These are phyloP conservation scores for Mucor racemosus DNA, from an alignment of 371 early-diverging fungal species.

Conservation along the genomic window DNA sequence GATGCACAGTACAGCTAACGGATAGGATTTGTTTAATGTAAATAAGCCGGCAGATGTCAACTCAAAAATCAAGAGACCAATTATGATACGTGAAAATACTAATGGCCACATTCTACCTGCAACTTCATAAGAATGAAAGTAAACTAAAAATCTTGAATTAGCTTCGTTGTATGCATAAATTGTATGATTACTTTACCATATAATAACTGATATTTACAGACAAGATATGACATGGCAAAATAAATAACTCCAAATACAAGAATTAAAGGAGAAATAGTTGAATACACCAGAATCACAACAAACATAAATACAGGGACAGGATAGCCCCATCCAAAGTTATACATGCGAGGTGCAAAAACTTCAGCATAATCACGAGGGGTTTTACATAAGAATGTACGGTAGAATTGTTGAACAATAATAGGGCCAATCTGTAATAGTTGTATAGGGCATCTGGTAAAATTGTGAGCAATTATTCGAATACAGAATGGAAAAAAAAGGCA, in stretches of 20 bases:
- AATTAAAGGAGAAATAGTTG: slow-evolving; percentile 82
- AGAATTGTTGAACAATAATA: slow-evolving; percentile 57
- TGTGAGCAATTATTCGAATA: not conserved
- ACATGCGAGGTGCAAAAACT: slow-evolving; percentile 64
- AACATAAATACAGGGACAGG: slow-evolving; percentile 77
- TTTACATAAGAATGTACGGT: slow-evolving; percentile 56
- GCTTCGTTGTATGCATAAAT: too few species aligned
- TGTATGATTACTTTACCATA: slow-evolving; percentile 49
- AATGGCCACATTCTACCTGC: slow-evolving; percentile 79
- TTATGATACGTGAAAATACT: slow-evolving; percentile 72
- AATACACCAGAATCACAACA: slow-evolving; percentile 77
- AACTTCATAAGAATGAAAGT: slow-evolving; percentile 82
- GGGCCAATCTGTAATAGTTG: slow-evolving; percentile 68
- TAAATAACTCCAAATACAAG: slow-evolving; percentile 78
- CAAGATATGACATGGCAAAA: slow-evolving; percentile 72
- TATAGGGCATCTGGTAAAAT: slow-evolving; percentile 52
- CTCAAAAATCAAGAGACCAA: slow-evolving; percentile 80
- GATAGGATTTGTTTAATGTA: slow-evolving; percentile 61
- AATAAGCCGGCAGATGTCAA: slow-evolving; percentile 78
- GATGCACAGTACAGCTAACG: slow-evolving; percentile 47
- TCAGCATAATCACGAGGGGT: slow-evolving; percentile 75
- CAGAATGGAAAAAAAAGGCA: not conserved
- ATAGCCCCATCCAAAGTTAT: slow-evolving; percentile 73
- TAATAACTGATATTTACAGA: slow-evolving; percentile 75
- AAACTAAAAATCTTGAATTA: slow-evolving; percentile 43